Conservation (phyloP, 768 basidiomycete species). For the Suillus occidentalis region DNA sequence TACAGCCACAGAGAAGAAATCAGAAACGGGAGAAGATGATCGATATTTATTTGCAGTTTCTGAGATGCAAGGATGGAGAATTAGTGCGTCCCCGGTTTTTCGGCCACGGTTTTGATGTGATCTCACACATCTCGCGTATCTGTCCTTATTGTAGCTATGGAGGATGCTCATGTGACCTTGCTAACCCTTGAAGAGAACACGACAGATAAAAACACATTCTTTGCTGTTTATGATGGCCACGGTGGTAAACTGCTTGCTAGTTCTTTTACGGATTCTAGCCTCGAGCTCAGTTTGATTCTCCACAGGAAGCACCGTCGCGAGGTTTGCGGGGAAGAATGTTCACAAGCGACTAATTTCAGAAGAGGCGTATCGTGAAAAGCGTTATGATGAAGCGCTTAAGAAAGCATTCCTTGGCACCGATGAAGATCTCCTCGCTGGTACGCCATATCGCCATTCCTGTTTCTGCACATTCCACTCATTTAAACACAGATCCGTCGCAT, state of each 20-base stretch:
- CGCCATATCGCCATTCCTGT: slow-evolving; percentile 23
- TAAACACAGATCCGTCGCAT: slow-evolving; percentile 71
- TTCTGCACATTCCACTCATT: slow-evolving; percentile 3
- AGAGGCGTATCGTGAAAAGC: slow-evolving; percentile 64
- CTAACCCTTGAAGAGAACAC: slow-evolving; percentile 61
- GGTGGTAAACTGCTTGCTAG: slow-evolving; percentile 58
- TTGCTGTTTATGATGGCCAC: slow-evolving; percentile 98
- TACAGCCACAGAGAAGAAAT: slow-evolving; percentile 80
- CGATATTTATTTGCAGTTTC: slow-evolving; percentile 75
- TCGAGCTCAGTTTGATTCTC: slow-evolving; percentile 7
- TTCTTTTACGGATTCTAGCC: slow-evolving; percentile 9
- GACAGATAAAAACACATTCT: slow-evolving; percentile 69
- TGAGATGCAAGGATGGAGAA: slow-evolving; percentile 99
- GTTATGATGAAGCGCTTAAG: slow-evolving; percentile 80
- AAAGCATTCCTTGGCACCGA: slow-evolving; percentile 91
- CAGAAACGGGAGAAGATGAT: slow-evolving; percentile 68
- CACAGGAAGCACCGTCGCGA: slow-evolving; percentile 79
- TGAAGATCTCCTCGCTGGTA: slow-evolving; percentile 87
- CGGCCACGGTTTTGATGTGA: not conserved
- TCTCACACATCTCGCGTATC: slow-evolving; percentile 17
- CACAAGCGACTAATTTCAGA: slow-evolving; percentile 76
- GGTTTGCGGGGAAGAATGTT: slow-evolving; percentile 82
- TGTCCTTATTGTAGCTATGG: slow-evolving; percentile 72
- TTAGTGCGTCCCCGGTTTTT: slow-evolving; percentile 63
- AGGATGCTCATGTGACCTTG: slow-evolving; percentile 85